These are phyloP conservation scores for Ophioceras dolichostomum DNA, from an alignment of 2,329 filamentous ascomycete species.

Conservation along the genomic window DNA sequence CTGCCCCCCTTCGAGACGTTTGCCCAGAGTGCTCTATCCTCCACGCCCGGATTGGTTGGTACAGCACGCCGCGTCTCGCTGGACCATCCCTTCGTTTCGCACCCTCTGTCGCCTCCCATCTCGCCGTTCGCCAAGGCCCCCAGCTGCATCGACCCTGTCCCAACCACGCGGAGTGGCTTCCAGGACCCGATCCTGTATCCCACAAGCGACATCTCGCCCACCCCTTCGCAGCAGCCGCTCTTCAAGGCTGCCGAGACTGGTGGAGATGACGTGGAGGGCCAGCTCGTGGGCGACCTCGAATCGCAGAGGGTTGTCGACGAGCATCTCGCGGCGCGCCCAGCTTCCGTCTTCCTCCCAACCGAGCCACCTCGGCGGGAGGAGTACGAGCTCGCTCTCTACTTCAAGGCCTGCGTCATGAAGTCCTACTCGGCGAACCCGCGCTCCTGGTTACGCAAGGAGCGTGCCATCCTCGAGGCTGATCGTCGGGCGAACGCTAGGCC, in stretches of 20 bases:
- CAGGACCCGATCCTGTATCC: conserved; percentile 50
- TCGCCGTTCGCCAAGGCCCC: conserved; percentile 35
- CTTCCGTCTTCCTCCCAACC: conserved; percentile 26
- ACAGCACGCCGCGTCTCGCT: conserved; percentile 5
- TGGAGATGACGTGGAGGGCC: conserved; percentile 26
- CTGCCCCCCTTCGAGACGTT: conserved; percentile 41
- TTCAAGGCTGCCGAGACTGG: too few relatives aligned
- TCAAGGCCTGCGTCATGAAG: conserved; percentile 39
- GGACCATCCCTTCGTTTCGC: conserved; percentile 23
- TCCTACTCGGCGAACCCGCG: conserved; percentile 28
- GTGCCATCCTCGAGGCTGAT: conserved; percentile 34
- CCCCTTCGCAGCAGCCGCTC: conserved; percentile 33
- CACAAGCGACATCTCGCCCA: conserved; percentile 24
- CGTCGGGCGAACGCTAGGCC: conserved; percentile 27
- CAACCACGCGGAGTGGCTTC: conserved; percentile 12
- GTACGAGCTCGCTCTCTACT: conserved; percentile 39
- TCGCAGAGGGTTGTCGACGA: conserved; percentile 33
- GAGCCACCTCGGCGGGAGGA: conserved; percentile 38
- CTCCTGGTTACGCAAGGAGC: conserved; percentile 37
- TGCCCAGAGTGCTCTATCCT: conserved; percentile 13
- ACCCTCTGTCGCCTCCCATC: conserved; percentile 42
- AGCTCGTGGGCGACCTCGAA: conserved; percentile 21
- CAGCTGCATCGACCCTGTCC: conserved; percentile 17
- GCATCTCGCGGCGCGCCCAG: conserved; percentile 32
- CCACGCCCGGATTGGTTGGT: not conserved